A percentile compares a stretch with the other conserved stretches of the same genome.
Conservation (phyloP, 345 rosid species). For the Lepidium aucheri region DNA sequence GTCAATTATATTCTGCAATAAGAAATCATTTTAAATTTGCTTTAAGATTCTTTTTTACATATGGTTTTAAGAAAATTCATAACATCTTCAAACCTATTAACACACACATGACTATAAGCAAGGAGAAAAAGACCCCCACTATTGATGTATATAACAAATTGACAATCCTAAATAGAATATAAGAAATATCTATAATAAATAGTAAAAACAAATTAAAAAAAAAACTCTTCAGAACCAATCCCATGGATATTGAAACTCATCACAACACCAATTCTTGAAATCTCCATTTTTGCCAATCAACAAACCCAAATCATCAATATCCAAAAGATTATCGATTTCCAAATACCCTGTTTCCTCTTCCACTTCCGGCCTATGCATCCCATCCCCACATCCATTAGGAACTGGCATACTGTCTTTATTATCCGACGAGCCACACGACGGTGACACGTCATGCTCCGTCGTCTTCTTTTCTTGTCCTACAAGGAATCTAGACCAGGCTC, state of each 20-base stretch:
- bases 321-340: constrained; percentile 24
- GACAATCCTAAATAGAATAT: constrained; percentile 5
- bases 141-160: constrained; percentile 5
- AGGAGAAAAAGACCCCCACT: background rate
- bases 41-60: background rate
- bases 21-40: background rate
- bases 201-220: background rate
- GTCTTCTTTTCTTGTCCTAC: constrained; percentile 19
- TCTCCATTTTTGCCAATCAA: constrained; percentile 31
- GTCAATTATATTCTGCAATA: background rate
- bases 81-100: constrained; percentile 7
- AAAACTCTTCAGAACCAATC: constrained; percentile 22
- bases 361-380: constrained; percentile 11
- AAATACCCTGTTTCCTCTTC: constrained; percentile 21
- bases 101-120: background rate
- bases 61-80: background rate
- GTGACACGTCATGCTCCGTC: constrained; percentile 1
- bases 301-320: constrained; percentile 31
- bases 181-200: constrained; percentile 1
- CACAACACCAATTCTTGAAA: constrained; percentile 30
- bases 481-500: constrained; percentile 18
- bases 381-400: constrained; percentile 14
- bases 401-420: constrained; percentile 11
- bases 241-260: constrained; percentile 39
- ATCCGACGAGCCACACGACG: constrained; percentile 14